Percentiles rank a stretch among this genome's conserved stretches.
Conservation (phyloP, 2,329 filamentous ascomycete genomes). For the Fusarium fracticaudum region DNA sequence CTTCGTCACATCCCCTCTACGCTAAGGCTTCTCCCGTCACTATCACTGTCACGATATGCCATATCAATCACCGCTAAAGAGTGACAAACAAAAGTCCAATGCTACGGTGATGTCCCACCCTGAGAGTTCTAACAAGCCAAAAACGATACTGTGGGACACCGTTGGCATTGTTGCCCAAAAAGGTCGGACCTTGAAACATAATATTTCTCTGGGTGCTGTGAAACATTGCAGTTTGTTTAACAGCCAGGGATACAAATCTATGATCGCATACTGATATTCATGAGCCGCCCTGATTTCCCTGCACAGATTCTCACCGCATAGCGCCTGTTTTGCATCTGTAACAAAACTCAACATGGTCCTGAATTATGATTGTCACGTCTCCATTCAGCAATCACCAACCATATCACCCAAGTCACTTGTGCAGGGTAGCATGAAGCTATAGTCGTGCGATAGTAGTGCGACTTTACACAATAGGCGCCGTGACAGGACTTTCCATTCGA, state of each 20-base stretch:
- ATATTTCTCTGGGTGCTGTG: background rate
- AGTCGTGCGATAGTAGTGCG: constrained; percentile 35
- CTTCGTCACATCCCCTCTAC: constrained; percentile 1
- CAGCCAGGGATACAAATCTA: background rate
- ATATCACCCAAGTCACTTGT: constrained; percentile 18
- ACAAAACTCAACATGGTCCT: background rate
- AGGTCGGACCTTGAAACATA: background rate
- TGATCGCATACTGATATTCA: background rate
- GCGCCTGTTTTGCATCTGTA: constrained; percentile 4
- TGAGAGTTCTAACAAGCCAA: background rate
- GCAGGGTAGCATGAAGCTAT: constrained; percentile 24
- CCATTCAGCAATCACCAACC: constrained; percentile 25
- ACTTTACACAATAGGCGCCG: constrained; percentile 27
- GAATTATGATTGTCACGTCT: constrained; percentile 25
- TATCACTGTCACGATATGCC: constrained; percentile 20
- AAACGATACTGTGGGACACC: background rate
- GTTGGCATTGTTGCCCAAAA: background rate
- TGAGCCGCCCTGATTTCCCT: background rate
- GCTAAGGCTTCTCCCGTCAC: constrained; percentile 11
- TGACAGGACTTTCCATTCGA: constrained; percentile 25
- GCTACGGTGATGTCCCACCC: background rate
- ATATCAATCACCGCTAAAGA: background rate
- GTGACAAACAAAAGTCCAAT: constrained; percentile 3
- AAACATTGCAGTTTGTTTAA: background rate
- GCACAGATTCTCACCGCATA: constrained; percentile 18